A percentile compares a stretch with the other conserved stretches of the same genome.
These are phyloP conservation scores for Cladosporium sp. DNA, from an alignment of 2,329 filamentous ascomycete genomes.

Conservation along the genomic window DNA sequence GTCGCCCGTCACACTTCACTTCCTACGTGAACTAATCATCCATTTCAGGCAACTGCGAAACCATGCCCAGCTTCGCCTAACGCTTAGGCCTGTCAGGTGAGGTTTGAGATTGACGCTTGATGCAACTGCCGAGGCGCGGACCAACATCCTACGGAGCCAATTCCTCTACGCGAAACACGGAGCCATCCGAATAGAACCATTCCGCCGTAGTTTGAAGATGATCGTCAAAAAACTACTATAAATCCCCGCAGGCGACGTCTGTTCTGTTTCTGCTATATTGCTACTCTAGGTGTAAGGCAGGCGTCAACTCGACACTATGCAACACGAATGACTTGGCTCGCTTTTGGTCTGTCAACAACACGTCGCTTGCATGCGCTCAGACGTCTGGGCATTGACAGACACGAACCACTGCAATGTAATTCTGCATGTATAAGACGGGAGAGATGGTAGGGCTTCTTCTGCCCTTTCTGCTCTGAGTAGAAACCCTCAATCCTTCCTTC, in stretches of 20 bases:
- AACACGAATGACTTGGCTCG: not conserved
- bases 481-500: not conserved
- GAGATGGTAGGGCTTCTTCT: not conserved
- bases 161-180: constrained; percentile 6
- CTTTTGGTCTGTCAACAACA: not conserved
- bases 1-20: not conserved
- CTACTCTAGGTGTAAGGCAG: not conserved
- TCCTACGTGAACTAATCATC: not conserved
- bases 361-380: not conserved
- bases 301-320: not conserved
- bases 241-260: not conserved
- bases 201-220: not conserved
- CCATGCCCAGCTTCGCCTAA: not conserved
- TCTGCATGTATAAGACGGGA: constrained; percentile 1
- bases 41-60: constrained; percentile 5
- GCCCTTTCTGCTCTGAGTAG: not conserved
- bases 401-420: not conserved
- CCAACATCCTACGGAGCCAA: not conserved
- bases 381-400: not conserved
- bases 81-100: not conserved
- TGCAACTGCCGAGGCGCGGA: constrained; percentile 3
- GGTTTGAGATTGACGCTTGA: no score
- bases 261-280: constrained; percentile 7
- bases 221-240: not conserved
- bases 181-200: not conserved